Evolutionary conservation across 1,139 yeast genomes (phyloP).

Genomic region (Maudiozyma humilis): DNA sequence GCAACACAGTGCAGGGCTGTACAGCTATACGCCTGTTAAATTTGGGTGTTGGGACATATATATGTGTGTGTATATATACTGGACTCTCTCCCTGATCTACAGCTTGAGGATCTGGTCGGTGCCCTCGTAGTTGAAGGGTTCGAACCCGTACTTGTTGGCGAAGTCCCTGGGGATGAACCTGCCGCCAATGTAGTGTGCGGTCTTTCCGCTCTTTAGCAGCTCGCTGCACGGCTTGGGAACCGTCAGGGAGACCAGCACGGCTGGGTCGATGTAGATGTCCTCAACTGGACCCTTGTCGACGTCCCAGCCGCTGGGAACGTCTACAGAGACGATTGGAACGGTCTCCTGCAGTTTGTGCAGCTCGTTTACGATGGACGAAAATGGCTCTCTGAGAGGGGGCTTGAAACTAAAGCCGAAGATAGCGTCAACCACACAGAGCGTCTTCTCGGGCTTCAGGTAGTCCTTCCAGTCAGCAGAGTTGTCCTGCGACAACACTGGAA

Average conservation of each 20-base stretch:
- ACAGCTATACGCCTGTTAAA: too few relatives aligned
- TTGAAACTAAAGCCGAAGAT: constrained; percentile 89
- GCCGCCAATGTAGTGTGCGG: constrained; percentile 78
- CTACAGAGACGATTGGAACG: constrained; percentile 67
- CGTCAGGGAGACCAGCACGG: constrained; percentile 69
- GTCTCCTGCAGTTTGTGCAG: constrained; percentile 37
- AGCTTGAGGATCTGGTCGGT: constrained; percentile 41
- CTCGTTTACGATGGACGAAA: constrained; percentile 46
- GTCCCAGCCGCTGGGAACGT: constrained; percentile 95
- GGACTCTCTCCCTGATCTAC: too few relatives aligned
- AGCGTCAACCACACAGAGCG: constrained; percentile 56
- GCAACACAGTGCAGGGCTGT: too few relatives aligned
- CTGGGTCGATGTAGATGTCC: constrained; percentile 45
- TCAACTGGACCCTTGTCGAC: constrained; percentile 73
- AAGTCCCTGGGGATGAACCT: constrained; percentile 61
- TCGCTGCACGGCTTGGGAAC: constrained; percentile 88
- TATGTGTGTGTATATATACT: too few relatives aligned
- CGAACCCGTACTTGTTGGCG: constrained; percentile 67
- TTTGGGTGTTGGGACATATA: too few relatives aligned
- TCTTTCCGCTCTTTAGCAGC: constrained; percentile 33
- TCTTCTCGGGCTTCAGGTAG: constrained; percentile 21
- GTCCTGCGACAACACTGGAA: constrained; percentile 21
- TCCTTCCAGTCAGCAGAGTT: constrained; percentile 21
- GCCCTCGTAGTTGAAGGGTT: constrained; percentile 47
- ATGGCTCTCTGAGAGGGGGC: constrained; percentile 82